Base-by-base conservation (phyloP, 2,329 filamentous ascomycete genomes). In the Arthrinium phaeospermum region DNA sequence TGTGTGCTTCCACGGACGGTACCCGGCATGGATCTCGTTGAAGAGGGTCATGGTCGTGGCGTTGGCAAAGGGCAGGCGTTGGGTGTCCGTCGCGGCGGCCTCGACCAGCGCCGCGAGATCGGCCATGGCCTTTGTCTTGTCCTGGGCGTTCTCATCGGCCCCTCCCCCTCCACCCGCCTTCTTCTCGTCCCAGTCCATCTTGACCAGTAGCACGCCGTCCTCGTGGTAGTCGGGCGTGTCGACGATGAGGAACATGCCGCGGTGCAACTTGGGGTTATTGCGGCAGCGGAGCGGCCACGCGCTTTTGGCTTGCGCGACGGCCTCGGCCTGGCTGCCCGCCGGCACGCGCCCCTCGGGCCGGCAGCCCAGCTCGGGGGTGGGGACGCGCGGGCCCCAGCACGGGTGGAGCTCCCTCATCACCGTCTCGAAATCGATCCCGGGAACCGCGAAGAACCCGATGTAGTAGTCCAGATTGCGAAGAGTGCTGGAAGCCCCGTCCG, bases 331-430 rank as follows among this genome's bases (percentile, higher is more conserved):
- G 41, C 44, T 3, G 19, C 27, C 41, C 12, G 64, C 37, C 64
- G 64, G 1, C 4, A 68, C 64, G 12, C 22, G 64, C 19, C 64
- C 61, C 30, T 67, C 16, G 30, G 61, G 61, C 19, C 61, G 5
- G 13, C 30, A 67, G 19, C 61, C 61, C 2, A 67, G 61, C 19
- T 67, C 61, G 3, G 37, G 5, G 19, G 34, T 67, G 16, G 61
- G 34, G 22, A 67, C 34, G 19, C 34, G 61, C 34, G 61, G 61
- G 13, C 61, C 61, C 64, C 34, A 68, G 19, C 37, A 27, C 10
- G 64, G 64, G 12, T 68, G 41, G 13, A 68, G 64, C n/a, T 68
- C 64, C 1, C 64, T 10, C 64, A 68, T 68, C 37, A 24, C 41
- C 10, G 64, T 68, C 64, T 68, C 64, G 10, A 46, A 68, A 30